phyloP scores from a whole-genome alignment of 768 basidiomycete species.

The Suillus subalutaceus region DNA sequence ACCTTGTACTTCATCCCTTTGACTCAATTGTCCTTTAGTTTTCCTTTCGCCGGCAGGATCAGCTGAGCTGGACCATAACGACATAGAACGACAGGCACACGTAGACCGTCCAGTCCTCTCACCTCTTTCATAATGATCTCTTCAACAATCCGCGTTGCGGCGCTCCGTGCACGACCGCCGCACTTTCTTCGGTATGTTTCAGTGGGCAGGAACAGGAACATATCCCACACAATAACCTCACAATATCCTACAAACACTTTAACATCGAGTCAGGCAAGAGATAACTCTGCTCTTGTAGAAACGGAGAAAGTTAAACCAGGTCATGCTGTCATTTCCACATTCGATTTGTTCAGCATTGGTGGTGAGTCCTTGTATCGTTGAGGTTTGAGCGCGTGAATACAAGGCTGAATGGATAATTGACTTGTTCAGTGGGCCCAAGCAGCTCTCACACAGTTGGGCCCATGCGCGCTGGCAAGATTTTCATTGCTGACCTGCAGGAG shows the following conservation, averaged over 20 bases:
- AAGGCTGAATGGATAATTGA: background rate
- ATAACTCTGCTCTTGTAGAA: constrained; percentile 14
- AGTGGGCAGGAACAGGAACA: constrained; percentile 15
- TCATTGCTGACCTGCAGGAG: constrained; percentile 74
- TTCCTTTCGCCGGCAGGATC: background rate
- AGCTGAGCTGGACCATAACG: constrained; percentile 3
- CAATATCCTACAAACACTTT: constrained; percentile 15
- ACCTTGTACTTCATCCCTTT: background rate
- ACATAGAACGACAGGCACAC: constrained; percentile 3
- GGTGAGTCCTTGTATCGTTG: constrained; percentile 45
- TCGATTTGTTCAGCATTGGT: constrained; percentile 91
- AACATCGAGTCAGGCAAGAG: background rate
- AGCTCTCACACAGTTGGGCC: constrained; percentile 74
- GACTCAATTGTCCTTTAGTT: background rate
- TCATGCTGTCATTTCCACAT: constrained; percentile 92
- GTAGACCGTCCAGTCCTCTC: background rate
- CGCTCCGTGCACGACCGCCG: constrained; percentile 10
- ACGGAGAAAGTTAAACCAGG: constrained; percentile 46
- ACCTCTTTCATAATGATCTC: constrained; percentile 15
- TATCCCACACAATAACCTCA: constrained; percentile 17
- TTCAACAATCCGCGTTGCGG: constrained; percentile 6
- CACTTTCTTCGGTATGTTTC: constrained; percentile 1
- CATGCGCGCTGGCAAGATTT: constrained; percentile 94
- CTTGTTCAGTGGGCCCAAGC: constrained; percentile 58
- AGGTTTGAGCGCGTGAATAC: background rate